Evolutionary conservation across 192 early-diverging fungal genomes (phyloP).

Genomic region (Cladochytrium replicatum): DNA sequence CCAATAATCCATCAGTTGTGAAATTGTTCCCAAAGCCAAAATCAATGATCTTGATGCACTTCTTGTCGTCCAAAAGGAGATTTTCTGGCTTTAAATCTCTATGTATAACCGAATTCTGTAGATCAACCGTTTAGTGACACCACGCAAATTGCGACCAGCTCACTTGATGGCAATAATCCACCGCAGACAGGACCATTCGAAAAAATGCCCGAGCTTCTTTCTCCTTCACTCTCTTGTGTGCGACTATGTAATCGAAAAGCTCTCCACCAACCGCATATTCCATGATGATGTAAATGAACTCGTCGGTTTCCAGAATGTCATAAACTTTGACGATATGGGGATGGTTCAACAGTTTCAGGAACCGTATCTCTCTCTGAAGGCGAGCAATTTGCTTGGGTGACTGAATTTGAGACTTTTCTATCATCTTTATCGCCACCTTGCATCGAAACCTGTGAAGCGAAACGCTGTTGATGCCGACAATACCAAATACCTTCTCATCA

Average conservation of each 20-base stretch:
- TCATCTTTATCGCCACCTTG: conserved; percentile 29
- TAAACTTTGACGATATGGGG: conserved; percentile 82
- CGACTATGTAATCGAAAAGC: conserved; percentile 79
- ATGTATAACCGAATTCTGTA: conserved; percentile 51
- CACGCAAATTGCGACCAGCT: conserved; percentile 27
- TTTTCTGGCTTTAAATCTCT: conserved; percentile 83
- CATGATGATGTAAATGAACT: conserved; percentile 77
- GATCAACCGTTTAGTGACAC: too few relatives aligned
- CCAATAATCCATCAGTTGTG: conserved; percentile 28
- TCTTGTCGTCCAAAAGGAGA: conserved; percentile 62
- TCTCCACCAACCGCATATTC: conserved; percentile 80
- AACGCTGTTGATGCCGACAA: not conserved
- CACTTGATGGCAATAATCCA: conserved; percentile 51
- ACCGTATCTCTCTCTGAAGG: conserved; percentile 56
- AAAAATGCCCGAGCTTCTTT: conserved; percentile 79
- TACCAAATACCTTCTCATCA: conserved; percentile 21
- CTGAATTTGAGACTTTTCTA: conserved; percentile 34
- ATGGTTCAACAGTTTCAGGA: conserved; percentile 80
- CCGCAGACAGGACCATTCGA: conserved; percentile 67
- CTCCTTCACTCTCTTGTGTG: conserved; percentile 68
- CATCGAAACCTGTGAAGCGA: conserved; percentile 14
- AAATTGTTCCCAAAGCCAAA: conserved; percentile 75
- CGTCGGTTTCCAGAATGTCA: conserved; percentile 69
- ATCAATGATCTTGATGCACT: conserved; percentile 78
- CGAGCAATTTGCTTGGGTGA: conserved; percentile 60